phyloP scores from a whole-genome alignment of 2,329 filamentous ascomycete species.

The Rosellinia necatrix region DNA sequence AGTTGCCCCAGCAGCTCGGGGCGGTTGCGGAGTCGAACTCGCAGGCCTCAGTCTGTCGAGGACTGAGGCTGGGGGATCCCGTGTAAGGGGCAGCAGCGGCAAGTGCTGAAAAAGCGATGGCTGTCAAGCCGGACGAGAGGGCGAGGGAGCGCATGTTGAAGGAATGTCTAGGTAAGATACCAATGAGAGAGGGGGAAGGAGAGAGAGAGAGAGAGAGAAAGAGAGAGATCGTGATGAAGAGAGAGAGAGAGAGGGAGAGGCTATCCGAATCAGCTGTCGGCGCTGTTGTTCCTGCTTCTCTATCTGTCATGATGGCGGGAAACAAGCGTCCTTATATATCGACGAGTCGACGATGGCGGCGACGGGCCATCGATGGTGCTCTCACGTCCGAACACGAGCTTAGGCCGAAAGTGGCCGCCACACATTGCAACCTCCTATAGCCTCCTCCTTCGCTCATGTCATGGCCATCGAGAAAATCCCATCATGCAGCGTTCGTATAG shows the following conservation, averaged over 20 bases:
- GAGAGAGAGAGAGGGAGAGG: slow-evolving; percentile 13
- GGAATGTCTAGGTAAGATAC: slow-evolving; percentile 17
- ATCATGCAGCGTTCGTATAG: slow-evolving; percentile 8
- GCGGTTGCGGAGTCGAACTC: slow-evolving; percentile 38
- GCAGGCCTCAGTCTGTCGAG: slow-evolving; percentile 24
- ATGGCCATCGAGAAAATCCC: neutral
- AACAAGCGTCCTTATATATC: slow-evolving; percentile 23
- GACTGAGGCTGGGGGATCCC: slow-evolving; percentile 18
- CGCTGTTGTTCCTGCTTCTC: slow-evolving; percentile 19
- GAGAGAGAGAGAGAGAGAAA: slow-evolving; percentile 14
- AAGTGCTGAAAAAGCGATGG: slow-evolving; percentile 25
- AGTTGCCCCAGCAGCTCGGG: slow-evolving; percentile 52
- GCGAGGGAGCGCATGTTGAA: slow-evolving; percentile 28
- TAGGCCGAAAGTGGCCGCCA: neutral
- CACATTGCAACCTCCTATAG: slow-evolving; percentile 9
- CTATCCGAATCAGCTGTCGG: slow-evolving; percentile 19
- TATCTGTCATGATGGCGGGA: slow-evolving; percentile 8
- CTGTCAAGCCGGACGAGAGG: slow-evolving; percentile 28
- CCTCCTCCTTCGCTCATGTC: neutral
- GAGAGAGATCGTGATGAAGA: too few species aligned
- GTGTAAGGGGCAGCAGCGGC: slow-evolving; percentile 29
- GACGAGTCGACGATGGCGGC: neutral
- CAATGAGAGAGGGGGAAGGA: slow-evolving; percentile 3
- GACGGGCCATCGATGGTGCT: neutral
- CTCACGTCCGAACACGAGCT: neutral